Conservation (phyloP, 129 eudicot genomes). For the Tanacetum coccineum region DNA sequence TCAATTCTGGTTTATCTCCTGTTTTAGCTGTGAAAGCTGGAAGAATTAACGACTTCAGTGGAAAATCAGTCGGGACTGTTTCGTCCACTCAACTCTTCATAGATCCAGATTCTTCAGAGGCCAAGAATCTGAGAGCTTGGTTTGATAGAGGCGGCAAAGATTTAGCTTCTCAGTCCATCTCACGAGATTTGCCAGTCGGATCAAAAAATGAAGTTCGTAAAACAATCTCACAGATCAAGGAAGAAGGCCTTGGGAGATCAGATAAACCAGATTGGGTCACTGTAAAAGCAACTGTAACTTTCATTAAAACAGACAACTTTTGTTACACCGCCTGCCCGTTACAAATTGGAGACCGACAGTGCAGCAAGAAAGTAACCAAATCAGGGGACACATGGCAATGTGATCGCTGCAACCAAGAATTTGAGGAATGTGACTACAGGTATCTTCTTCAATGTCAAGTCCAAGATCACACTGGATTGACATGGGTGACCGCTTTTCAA, state of each 20-base stretch:
- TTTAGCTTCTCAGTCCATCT: conserved; percentile 61
- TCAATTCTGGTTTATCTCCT: conserved; percentile 59
- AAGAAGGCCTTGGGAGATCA: conserved; percentile 87
- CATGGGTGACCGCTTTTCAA: conserved; percentile 94
- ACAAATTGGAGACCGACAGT: conserved; percentile 69
- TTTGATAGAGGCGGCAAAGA: conserved; percentile 65
- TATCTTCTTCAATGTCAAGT: conserved; percentile 86
- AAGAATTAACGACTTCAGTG: conserved; percentile 82
- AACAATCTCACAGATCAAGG: conserved; percentile 74
- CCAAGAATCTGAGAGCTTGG: conserved; percentile 55
- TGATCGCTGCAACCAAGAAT: conserved; percentile 83
- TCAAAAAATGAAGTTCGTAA: conserved; percentile 63
- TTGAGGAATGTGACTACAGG: conserved; percentile 89
- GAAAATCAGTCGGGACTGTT: conserved; percentile 78
- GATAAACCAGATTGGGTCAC: conserved; percentile 93
- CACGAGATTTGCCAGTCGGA: conserved; percentile 70
- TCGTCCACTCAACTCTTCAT: conserved; percentile 91
- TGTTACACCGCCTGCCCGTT: conserved; percentile 96
- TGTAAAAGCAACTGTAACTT: conserved; percentile 64
- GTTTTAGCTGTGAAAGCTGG: conserved; percentile 91
- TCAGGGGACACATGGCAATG: conserved; percentile 83
- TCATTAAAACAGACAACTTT: conserved; percentile 66
- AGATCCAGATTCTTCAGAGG: conserved; percentile 73
- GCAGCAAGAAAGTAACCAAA: conserved; percentile 74
- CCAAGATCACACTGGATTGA: conserved; percentile 85